Percentiles rank a stretch among this genome's conserved stretches.
Conservation (phyloP, 805 yeast genomes). For the Candida insectorum region DNA sequence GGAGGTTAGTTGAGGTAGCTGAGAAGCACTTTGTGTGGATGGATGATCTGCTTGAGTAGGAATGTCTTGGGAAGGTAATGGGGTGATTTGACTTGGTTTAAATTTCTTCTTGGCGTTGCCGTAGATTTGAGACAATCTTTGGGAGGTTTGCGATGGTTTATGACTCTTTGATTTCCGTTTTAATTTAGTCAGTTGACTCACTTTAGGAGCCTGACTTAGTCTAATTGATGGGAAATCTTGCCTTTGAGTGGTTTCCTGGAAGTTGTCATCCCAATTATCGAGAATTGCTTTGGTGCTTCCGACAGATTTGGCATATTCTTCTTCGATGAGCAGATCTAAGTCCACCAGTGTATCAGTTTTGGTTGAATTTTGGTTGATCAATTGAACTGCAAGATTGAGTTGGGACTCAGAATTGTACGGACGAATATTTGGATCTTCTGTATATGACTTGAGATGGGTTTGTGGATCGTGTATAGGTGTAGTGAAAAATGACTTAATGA, state of each 20-base stretch:
- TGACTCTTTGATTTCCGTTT: slow-evolving; percentile 3
- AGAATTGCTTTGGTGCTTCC: slow-evolving; percentile 11
- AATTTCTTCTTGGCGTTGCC: no score
- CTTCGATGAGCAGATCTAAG: slow-evolving; percentile 1
- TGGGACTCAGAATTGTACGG: no score
- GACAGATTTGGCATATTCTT: slow-evolving; percentile 7
- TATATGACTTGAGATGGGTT: neutral
- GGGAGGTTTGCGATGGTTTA: slow-evolving; percentile 3
- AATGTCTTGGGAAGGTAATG: no score
- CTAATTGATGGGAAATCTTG: no score
- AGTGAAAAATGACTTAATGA: slow-evolving; percentile 2
- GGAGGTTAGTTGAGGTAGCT: neutral
- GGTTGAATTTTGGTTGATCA: neutral
- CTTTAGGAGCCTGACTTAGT: no score
- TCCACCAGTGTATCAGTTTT: neutral
- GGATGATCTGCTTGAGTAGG: neutral
- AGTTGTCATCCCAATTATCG: slow-evolving; percentile 18
- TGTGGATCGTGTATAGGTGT: slow-evolving; percentile 2
- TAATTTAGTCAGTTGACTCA: no score
- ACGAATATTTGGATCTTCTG: no score
- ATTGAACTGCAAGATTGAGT: neutral
- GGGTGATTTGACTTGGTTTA: no score
- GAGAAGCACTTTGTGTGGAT: neutral
- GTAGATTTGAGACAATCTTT: neutral
- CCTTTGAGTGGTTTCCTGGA: no score